Evolutionary conservation across 305 asterid species (phyloP).

Genomic region (Solanum chacoense): DNA sequence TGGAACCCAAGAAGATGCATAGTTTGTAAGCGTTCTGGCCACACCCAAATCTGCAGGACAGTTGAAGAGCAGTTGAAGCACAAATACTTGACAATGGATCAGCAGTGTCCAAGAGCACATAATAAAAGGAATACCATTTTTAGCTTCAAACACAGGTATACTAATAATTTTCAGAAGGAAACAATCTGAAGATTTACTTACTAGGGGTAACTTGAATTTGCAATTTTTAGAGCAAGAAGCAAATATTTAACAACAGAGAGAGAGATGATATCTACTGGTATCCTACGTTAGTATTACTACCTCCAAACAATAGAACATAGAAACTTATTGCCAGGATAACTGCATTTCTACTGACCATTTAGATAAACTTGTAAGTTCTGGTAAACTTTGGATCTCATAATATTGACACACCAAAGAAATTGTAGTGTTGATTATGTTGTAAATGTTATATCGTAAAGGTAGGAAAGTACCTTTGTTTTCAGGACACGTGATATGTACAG

Average conservation of each 20-base stretch:
- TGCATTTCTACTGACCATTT: neutral
- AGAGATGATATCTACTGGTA: neutral
- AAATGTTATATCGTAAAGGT: neutral
- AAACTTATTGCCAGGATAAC: neutral
- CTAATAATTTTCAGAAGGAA: neutral
- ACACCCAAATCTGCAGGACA: constrained; percentile 71
- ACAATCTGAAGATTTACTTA: neutral
- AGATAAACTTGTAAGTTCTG: neutral
- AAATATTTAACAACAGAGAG: neutral
- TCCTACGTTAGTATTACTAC: neutral
- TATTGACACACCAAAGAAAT: neutral
- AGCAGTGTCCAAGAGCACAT: neutral
- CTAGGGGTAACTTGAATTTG: neutral
- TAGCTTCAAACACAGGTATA: neutral
- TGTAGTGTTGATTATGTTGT: neutral
- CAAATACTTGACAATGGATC: neutral
- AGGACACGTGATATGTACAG: constrained; percentile 46
- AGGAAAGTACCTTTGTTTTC: constrained; percentile 48
- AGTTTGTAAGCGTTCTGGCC: constrained; percentile 81
- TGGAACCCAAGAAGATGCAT: constrained; percentile 81
- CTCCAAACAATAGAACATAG: neutral
- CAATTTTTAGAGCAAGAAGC: neutral
- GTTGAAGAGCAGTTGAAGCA: neutral
- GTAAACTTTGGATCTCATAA: neutral
- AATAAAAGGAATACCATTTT: neutral